Evolutionary conservation across 768 basidiomycete species (phyloP).

Genomic region (Leccinum ochraceum): DNA sequence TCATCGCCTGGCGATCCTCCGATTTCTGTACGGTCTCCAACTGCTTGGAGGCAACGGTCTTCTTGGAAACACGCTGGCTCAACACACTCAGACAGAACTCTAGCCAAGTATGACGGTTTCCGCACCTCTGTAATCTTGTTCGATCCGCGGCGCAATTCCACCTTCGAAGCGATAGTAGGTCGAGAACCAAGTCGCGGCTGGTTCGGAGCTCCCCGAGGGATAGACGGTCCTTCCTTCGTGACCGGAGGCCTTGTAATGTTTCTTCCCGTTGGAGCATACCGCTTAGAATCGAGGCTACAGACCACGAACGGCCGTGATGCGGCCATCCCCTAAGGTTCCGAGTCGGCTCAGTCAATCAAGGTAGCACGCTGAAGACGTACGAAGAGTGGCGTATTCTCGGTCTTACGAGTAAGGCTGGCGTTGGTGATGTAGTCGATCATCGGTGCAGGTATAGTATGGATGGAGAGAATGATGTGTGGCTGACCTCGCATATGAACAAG

Average conservation of each 20-base stretch:
- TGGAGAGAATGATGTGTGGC: neutral
- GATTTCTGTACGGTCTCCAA: too few relatives aligned
- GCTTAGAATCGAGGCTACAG: neutral
- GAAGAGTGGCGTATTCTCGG: neutral
- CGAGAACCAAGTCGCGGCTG: neutral
- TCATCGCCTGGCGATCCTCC: too few relatives aligned
- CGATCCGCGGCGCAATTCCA: neutral
- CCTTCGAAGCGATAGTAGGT: neutral
- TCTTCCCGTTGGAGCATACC: neutral
- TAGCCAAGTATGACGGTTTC: neutral
- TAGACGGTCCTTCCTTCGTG: neutral
- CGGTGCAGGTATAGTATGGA: neutral
- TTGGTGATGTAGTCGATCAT: neutral
- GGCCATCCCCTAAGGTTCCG: neutral
- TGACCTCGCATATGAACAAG: neutral
- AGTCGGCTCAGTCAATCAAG: neutral
- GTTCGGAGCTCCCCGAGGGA: neutral
- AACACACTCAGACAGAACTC: neutral
- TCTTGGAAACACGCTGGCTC: too few relatives aligned
- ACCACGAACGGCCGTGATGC: conserved; percentile 11
- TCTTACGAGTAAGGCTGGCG: neutral
- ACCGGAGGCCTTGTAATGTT: neutral
- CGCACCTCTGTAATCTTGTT: neutral
- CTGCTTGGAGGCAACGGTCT: too few relatives aligned
- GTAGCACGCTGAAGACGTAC: neutral